Evolutionary conservation across 495 filamentous ascomycete genomes (phyloP).

Genomic region (Aspergillus campestris): DNA sequence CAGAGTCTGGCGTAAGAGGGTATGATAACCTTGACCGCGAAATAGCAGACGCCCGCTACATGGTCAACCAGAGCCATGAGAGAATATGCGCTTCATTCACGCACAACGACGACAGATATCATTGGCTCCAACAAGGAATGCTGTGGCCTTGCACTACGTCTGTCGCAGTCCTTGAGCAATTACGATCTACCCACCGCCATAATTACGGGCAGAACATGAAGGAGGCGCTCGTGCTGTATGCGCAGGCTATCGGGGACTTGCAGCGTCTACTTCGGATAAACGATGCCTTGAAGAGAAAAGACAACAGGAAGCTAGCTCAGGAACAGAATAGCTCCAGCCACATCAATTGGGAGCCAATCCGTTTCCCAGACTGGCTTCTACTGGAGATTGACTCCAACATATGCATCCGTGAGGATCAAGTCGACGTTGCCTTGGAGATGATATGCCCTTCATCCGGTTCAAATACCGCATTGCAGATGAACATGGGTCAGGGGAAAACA

Average conservation of each 20-base stretch:
- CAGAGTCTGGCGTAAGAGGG: neutral
- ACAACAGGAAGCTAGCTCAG: constrained; percentile 28
- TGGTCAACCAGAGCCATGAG: constrained; percentile 6
- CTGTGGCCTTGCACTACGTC: constrained; percentile 48
- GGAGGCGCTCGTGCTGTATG: constrained; percentile 19
- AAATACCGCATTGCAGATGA: constrained; percentile 59
- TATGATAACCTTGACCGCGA: constrained; percentile 6
- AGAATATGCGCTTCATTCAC: constrained; percentile 19
- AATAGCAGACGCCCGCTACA: constrained; percentile 4
- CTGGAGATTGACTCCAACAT: constrained; percentile 58
- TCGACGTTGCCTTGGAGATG: constrained; percentile 50
- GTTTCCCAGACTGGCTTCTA: constrained; percentile 49
- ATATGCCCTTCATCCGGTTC: constrained; percentile 28
- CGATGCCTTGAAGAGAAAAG: constrained; percentile 9
- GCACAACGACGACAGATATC: constrained; percentile 17
- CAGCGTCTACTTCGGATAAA: constrained; percentile 38
- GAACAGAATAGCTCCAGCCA: constrained; percentile 48
- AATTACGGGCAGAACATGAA: constrained; percentile 22
- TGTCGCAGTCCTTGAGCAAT: constrained; percentile 40
- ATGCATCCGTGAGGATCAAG: constrained; percentile 53
- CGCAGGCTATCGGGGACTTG: constrained; percentile 23
- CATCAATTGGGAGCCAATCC: constrained; percentile 41
- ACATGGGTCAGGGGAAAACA: constrained; percentile 71
- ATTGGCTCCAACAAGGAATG: constrained; percentile 40
- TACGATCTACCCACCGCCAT: constrained; percentile 31